phyloP scores from a whole-genome alignment of 1,139 yeast species.

The Candida sanyaensis region DNA sequence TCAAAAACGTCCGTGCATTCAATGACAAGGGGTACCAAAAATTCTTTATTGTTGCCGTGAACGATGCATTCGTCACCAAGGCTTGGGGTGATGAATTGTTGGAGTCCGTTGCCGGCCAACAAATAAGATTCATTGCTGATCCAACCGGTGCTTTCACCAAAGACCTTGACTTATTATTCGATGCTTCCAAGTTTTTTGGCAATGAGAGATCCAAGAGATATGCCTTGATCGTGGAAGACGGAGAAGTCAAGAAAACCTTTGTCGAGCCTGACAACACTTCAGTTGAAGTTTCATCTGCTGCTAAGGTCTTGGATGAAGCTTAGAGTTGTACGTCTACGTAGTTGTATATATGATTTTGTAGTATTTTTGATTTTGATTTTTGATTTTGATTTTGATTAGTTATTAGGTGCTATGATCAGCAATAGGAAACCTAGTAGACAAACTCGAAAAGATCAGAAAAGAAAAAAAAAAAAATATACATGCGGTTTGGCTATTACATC shows the following conservation, averaged over 20 bases:
- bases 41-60: constrained; percentile 72
- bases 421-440: no score
- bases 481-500: no score
- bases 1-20: constrained; percentile 52
- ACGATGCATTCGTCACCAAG: constrained; percentile 81
- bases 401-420: no score
- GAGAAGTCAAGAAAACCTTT: constrained; percentile 63
- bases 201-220: constrained; percentile 74
- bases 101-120: constrained; percentile 27
- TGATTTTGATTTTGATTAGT: neutral
- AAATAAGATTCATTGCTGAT: constrained; percentile 71
- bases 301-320: constrained; percentile 34
- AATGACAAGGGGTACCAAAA: constrained; percentile 62
- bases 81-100: constrained; percentile 37
- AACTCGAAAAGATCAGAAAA: no score
- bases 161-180: constrained; percentile 66
- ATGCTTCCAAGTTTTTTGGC: constrained; percentile 73
- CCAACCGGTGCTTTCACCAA: constrained; percentile 70
- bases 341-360: neutral
- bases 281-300: constrained; percentile 51
- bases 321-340: constrained; percentile 10
- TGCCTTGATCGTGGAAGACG: constrained; percentile 75
- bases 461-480: no score
- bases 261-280: constrained; percentile 84
- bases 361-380: neutral